Evolutionary conservation across 148 eudicot species (phyloP).

Genomic region (Cornus kousa): DNA sequence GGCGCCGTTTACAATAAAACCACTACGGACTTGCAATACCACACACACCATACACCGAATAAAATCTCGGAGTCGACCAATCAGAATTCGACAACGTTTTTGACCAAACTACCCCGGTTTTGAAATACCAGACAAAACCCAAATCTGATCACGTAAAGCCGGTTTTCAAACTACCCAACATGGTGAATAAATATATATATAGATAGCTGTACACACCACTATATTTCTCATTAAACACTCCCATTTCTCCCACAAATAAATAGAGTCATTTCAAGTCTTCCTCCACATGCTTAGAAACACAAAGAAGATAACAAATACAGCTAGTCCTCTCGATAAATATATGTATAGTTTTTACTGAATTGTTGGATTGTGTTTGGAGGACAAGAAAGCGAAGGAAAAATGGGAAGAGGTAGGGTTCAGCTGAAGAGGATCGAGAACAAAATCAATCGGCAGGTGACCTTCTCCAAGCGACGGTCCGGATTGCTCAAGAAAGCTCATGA

Average conservation of each 20-base stretch:
- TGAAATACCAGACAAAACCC: constrained; percentile 16
- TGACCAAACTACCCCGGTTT: constrained; percentile 45
- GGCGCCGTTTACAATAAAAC: too few species aligned
- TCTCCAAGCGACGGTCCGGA: constrained; percentile 57
- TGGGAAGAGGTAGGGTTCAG: constrained; percentile 70
- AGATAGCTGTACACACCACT: too few species aligned
- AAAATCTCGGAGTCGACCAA: constrained; percentile 15
- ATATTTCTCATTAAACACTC: background rate
- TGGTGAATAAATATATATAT: background rate
- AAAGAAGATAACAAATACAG: background rate
- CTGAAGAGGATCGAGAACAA: constrained; percentile 68
- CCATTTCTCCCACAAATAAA: background rate
- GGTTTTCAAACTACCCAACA: background rate
- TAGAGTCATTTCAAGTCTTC: background rate
- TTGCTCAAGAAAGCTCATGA: constrained; percentile 66
- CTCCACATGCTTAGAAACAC: background rate
- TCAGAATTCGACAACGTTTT: constrained; percentile 51
- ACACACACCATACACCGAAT: too few species aligned
- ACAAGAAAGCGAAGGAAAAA: constrained; percentile 3
- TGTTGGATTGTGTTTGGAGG: background rate
- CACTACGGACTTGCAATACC: too few species aligned
- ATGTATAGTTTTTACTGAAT: background rate
- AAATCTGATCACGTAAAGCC: background rate
- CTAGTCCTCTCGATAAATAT: background rate
- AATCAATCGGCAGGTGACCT: constrained; percentile 62